Conservation (phyloP, 768 basidiomycete genomes). For the Cubamyces lactineus region DNA sequence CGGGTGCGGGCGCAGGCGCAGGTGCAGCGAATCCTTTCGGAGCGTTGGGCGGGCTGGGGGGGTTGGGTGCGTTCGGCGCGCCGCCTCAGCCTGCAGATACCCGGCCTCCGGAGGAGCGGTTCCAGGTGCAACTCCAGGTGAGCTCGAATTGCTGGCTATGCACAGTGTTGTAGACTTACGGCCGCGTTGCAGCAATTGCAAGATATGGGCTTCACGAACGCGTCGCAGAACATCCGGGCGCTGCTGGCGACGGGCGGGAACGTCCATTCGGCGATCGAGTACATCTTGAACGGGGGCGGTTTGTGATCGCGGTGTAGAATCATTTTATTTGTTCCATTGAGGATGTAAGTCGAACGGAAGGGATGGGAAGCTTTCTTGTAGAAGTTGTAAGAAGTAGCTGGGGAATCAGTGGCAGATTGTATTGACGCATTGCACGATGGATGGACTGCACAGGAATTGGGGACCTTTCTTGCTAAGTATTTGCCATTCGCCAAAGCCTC, state of each 20-base stretch:
- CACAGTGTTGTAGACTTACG: not conserved
- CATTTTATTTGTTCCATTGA: too few species aligned
- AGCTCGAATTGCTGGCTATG: conserved; percentile 25
- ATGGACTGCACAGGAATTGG: too few species aligned
- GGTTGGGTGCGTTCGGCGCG: conserved; percentile 34
- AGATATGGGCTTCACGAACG: conserved; percentile 94
- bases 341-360: not conserved
- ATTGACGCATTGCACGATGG: not conserved
- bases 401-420: not conserved
- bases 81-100: conserved; percentile 60
- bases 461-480: too few species aligned
- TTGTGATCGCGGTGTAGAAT: conserved; percentile 38
- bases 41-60: conserved; percentile 24
- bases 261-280: conserved; percentile 90
- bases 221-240: conserved; percentile 87
- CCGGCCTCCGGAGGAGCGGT: conserved; percentile 88
- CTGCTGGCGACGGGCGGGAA: conserved; percentile 92
- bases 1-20: conserved; percentile 25
- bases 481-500: too few species aligned
- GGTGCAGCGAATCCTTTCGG: conserved; percentile 35
- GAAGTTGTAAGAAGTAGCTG: conserved; percentile 8
- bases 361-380: conserved; percentile 1
- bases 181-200: conserved; percentile 70
- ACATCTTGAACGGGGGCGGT: conserved; percentile 84
- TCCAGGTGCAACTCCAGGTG: conserved; percentile 84